phyloP scores from a whole-genome alignment of 148 eudicot species.

The Rhododendron kiyosumense region DNA sequence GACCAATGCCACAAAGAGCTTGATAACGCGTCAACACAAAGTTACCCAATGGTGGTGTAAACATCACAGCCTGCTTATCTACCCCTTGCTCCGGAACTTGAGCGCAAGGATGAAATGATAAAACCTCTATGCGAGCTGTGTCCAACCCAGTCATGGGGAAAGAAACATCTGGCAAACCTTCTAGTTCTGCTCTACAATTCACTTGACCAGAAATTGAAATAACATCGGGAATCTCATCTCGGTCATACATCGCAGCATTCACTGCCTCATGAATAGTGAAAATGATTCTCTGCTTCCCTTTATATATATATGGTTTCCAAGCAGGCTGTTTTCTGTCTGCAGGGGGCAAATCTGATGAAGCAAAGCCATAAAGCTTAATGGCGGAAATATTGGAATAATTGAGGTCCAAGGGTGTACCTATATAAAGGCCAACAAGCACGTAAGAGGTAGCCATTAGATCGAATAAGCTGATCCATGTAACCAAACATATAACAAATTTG shows the following conservation, averaged over 20 bases:
- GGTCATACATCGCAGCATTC: constrained; percentile 94
- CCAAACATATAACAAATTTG: not conserved
- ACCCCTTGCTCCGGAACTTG: constrained; percentile 92
- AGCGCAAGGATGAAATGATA: constrained; percentile 93
- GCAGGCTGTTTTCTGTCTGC: constrained; percentile 93
- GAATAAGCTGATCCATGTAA: not conserved
- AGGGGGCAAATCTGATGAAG: constrained; percentile 72
- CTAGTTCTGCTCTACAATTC: constrained; percentile 95
- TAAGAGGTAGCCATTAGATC: constrained; percentile 4
- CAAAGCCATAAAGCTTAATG: constrained; percentile 70
- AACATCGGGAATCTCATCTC: constrained; percentile 89
- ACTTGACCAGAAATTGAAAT: constrained; percentile 78
- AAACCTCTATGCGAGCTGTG: constrained; percentile 47
- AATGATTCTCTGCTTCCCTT: constrained; percentile 80
- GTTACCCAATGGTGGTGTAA: constrained; percentile 91
- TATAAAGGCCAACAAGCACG: constrained; percentile 16
- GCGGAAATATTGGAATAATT: constrained; percentile 76
- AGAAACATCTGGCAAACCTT: constrained; percentile 96
- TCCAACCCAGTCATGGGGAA: constrained; percentile 76
- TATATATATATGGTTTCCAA: constrained; percentile 97
- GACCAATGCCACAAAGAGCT: constrained; percentile 58
- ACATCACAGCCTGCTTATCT: constrained; percentile 78
- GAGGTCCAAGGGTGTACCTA: constrained; percentile 93
- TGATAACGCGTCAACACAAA: constrained; percentile 78
- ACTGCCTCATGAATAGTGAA: constrained; percentile 77